phyloP scores from a whole-genome alignment of 192 early-diverging fungal genomes.

The Backusella sp. region DNA sequence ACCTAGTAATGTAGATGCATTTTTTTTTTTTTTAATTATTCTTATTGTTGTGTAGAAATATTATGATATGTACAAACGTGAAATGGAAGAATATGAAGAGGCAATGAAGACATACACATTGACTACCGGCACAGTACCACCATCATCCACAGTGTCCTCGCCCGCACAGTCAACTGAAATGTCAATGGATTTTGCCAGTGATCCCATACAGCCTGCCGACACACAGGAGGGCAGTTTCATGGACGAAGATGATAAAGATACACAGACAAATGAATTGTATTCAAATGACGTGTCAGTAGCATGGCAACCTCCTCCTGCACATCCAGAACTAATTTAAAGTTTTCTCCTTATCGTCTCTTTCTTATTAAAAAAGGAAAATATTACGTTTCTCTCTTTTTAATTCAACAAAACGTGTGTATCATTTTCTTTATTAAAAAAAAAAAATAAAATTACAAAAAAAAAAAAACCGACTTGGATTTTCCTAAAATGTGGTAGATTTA shows the following conservation, averaged over 20 bases:
- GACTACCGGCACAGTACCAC: not conserved
- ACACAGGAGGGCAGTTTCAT: not conserved
- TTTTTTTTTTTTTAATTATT: not conserved
- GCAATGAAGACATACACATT: slow-evolving; percentile 30
- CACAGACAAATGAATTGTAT: not conserved
- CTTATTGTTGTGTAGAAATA: slow-evolving; percentile 25
- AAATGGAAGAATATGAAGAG: slow-evolving; percentile 30
- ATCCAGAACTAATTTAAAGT: slow-evolving; percentile 9
- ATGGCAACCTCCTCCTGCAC: slow-evolving; percentile 1
- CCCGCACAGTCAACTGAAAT: slow-evolving; percentile 15
- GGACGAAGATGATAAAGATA: not conserved
- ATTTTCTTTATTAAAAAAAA: not conserved
- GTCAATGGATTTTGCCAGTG: slow-evolving; percentile 9
- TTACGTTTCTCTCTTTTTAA: not conserved
- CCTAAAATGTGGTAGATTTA: slow-evolving; percentile 37
- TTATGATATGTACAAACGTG: slow-evolving; percentile 18
- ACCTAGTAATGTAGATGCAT: not conserved
- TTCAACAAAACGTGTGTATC: not conserved
- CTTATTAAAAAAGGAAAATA: not conserved
- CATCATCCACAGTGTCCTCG: slow-evolving; percentile 3
- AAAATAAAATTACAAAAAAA: not conserved
- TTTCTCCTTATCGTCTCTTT: not conserved
- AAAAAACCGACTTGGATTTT: not conserved
- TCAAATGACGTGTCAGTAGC: slow-evolving; percentile 9
- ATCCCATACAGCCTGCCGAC: not conserved